Conservation (phyloP, 805 yeast species). For the Maudiozyma saulgeensis region DNA sequence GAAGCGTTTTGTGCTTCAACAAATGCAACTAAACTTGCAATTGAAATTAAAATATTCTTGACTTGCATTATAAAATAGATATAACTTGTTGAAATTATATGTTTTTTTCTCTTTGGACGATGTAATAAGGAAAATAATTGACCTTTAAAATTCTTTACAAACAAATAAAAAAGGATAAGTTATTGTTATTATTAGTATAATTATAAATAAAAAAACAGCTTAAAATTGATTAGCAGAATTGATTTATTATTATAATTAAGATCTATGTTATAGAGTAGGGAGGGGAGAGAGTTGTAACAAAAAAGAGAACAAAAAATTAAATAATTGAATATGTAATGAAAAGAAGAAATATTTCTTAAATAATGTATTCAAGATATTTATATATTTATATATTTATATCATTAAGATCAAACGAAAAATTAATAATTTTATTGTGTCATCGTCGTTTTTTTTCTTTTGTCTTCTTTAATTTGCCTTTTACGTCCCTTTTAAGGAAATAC, state of each 20-base stretch:
- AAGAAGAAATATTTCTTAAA: no score
- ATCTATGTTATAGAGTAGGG: not conserved
- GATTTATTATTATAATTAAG: not conserved
- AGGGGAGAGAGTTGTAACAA: not conserved
- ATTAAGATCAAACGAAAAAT: no score
- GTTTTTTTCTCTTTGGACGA: not conserved
- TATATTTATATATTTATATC: no score
- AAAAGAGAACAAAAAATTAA: not conserved
- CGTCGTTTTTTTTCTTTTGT: not conserved
- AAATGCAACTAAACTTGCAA: constrained; percentile 6
- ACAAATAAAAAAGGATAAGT: not conserved
- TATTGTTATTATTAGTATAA: not conserved
- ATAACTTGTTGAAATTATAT: not conserved
- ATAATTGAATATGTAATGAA: no score
- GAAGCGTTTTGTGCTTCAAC: constrained; percentile 5
- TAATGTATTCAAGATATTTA: no score
- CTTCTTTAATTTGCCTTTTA: not conserved
- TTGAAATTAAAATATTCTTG: constrained; percentile 6
- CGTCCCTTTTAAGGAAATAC: not conserved
- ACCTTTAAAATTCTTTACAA: not conserved
- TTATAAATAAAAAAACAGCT: no score
- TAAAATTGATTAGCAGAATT: no score
- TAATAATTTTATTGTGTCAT: not conserved
- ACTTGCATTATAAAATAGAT: constrained; percentile 6
- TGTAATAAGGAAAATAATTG: not conserved